Evolutionary conservation across 345 rosid genomes (phyloP).

Genomic region (Hibiscus tridactylites): DNA sequence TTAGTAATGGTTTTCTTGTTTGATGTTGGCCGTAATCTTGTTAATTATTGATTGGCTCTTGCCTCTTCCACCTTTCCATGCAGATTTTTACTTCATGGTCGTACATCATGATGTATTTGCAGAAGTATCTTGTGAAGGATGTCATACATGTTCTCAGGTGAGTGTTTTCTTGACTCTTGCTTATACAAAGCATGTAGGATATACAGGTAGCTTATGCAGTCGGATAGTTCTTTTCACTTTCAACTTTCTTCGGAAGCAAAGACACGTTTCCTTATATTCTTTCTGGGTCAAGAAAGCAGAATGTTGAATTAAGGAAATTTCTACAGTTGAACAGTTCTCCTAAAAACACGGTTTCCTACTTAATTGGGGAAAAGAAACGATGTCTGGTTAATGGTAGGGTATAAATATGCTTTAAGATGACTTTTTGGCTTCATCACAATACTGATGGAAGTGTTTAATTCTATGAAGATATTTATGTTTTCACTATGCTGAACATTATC

Average conservation of each 20-base stretch:
- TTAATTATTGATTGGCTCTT: slow-evolving; percentile 1
- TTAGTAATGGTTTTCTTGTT: background rate
- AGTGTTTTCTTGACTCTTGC: slow-evolving; percentile 12
- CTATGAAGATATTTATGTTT: background rate
- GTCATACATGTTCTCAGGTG: slow-evolving; percentile 55
- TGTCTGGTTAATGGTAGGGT: background rate
- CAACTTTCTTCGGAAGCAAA: background rate
- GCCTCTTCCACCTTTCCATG: slow-evolving; percentile 14
- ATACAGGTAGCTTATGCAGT: background rate
- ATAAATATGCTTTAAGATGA: background rate
- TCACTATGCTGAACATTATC: background rate
- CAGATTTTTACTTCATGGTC: slow-evolving; percentile 82
- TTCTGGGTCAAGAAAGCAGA: background rate
- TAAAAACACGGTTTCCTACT: background rate
- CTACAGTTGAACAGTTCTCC: background rate
- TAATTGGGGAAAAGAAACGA: background rate
- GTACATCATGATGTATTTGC: slow-evolving; percentile 54
- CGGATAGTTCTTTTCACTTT: background rate
- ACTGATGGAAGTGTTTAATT: background rate
- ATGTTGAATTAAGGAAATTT: background rate
- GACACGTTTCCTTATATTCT: background rate
- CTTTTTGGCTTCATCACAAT: background rate
- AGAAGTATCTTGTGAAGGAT: slow-evolving; percentile 51
- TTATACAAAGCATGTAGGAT: background rate
- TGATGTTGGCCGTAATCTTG: background rate